These are phyloP conservation scores for Botryotinia calthae DNA, from an alignment of 2,329 filamentous ascomycete species.

Conservation along the genomic window DNA sequence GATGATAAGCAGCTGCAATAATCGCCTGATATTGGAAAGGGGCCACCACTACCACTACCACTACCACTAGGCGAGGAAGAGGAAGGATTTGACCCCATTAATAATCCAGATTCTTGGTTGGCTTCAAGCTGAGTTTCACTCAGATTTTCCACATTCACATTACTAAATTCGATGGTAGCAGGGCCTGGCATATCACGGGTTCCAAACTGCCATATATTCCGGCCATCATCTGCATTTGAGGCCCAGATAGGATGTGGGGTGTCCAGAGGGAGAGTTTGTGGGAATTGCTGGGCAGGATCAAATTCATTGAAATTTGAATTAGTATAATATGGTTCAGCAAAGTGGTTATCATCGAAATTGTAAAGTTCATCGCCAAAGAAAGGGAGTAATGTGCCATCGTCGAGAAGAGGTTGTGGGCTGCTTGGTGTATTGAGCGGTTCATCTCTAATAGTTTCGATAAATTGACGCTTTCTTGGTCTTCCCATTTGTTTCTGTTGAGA, in stretches of 20 bases:
- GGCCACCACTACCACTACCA: slow-evolving; percentile 23
- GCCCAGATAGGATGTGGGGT: background rate
- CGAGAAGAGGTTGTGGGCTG: slow-evolving; percentile 16
- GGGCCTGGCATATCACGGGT: slow-evolving; percentile 22
- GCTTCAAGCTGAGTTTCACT: slow-evolving; percentile 14
- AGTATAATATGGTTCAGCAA: slow-evolving; percentile 27
- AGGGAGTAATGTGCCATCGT: slow-evolving; percentile 25
- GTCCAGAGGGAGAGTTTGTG: slow-evolving; percentile 1
- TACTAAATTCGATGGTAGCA: slow-evolving; percentile 29
- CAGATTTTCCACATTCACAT: slow-evolving; percentile 23
- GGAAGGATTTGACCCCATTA: slow-evolving; percentile 23
- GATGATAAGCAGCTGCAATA: slow-evolving; percentile 35
- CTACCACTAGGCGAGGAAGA: slow-evolving; percentile 26
- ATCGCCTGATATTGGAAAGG: slow-evolving; percentile 11
- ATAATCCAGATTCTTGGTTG: background rate
- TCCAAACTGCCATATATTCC: slow-evolving; percentile 30
- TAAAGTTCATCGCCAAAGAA: slow-evolving; percentile 21
- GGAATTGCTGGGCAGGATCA: background rate
- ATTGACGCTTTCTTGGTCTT: slow-evolving; percentile 57
- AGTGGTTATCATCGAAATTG: slow-evolving; percentile 18
- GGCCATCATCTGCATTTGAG: slow-evolving; percentile 18
- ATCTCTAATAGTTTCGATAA: slow-evolving; percentile 31
- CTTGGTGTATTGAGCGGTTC: slow-evolving; percentile 17
- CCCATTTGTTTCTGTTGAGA: slow-evolving; percentile 67
- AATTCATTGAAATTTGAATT: slow-evolving; percentile 6